These are phyloP conservation scores for Anisogramma anomala DNA, from an alignment of 2,329 filamentous ascomycete species.

Conservation along the genomic window DNA sequence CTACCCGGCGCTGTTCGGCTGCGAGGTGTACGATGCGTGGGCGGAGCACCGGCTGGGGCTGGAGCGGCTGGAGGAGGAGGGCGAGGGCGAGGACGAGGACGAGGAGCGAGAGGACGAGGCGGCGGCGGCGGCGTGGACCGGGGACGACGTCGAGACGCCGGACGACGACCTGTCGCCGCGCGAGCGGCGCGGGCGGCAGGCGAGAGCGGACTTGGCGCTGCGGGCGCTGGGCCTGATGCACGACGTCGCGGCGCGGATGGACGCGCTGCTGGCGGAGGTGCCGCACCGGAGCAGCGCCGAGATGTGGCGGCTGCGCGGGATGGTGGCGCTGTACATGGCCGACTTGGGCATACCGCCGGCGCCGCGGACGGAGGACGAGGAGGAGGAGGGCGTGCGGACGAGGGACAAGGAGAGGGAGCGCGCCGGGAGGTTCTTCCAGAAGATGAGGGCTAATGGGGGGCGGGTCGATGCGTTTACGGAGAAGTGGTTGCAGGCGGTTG, in stretches of 20 bases:
- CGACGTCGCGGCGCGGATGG: conserved; percentile 57
- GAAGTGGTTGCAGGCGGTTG: conserved; percentile 20
- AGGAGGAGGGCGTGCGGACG: conserved; percentile 21
- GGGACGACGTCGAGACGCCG: conserved; percentile 13
- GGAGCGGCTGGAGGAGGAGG: conserved; percentile 23
- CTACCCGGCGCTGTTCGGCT: conserved; percentile 66
- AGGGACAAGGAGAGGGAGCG: conserved; percentile 25
- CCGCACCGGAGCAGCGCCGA: conserved; percentile 59
- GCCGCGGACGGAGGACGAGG: conserved; percentile 19
- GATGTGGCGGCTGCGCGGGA: conserved; percentile 59
- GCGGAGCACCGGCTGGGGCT: conserved; percentile 41
- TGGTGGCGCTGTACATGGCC: conserved; percentile 62
- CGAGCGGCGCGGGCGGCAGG: conserved; percentile 19
- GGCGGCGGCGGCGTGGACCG: conserved; percentile 2
- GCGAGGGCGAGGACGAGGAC: conserved; percentile 25
- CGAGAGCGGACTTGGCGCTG: conserved; percentile 30
- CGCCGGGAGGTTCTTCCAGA: conserved; percentile 28
- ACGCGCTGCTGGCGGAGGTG: conserved; percentile 54
- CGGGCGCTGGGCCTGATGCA: conserved; percentile 48
- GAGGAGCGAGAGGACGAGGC: conserved; percentile 17
- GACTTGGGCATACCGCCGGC: conserved; percentile 46
- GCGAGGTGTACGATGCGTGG: conserved; percentile 68
- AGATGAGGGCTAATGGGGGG: conserved; percentile 24
- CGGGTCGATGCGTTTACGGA: conserved; percentile 23
- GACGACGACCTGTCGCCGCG: conserved; percentile 14